These are phyloP conservation scores for Wallacemonas sp. DNA, from an alignment of 208 protist species.

Conservation along the genomic window DNA sequence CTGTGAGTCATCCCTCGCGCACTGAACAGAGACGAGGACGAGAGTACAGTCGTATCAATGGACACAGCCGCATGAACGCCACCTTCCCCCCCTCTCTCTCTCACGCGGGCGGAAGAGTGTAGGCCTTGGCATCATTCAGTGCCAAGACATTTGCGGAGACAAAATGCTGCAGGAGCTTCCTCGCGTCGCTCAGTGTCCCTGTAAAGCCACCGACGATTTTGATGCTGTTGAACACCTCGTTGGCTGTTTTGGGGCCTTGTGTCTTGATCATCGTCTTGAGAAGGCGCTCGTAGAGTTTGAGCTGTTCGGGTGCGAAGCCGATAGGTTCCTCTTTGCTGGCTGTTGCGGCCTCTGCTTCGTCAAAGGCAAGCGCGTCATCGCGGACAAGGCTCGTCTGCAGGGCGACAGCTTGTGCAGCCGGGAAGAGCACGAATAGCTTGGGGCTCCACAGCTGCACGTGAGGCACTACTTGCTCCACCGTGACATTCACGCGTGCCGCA, in stretches of 20 bases:
- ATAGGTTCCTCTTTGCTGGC: conserved; percentile 34
- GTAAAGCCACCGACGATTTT: conserved; percentile 75
- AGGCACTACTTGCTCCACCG: conserved; percentile 19
- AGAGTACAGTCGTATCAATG: too few species aligned
- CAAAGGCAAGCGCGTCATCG: conserved; percentile 15
- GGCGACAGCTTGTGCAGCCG: conserved; percentile 17
- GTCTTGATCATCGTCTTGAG: conserved; percentile 71
- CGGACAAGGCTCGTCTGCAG: conserved; percentile 46
- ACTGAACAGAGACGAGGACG: too few species aligned
- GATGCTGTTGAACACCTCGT: conserved; percentile 83
- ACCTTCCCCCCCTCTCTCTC: too few species aligned
- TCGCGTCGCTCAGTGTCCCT: conserved; percentile 51
- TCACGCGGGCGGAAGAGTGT: conserved; percentile 39
- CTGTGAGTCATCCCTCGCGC: too few species aligned
- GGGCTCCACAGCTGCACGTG: conserved; percentile 28
- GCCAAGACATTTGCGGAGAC: conserved; percentile 45
- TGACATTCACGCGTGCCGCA: conserved; percentile 20
- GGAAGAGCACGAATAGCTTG: conserved; percentile 24
- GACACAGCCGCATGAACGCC: too few species aligned
- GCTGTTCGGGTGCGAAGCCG: conserved; percentile 55
- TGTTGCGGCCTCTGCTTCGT: conserved; percentile 24
- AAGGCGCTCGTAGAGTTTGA: conserved; percentile 66
- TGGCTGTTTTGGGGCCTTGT: conserved; percentile 37
- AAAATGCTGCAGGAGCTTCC: conserved; percentile 67
- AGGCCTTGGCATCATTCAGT: conserved; percentile 59